Evolutionary conservation across 192 early-diverging fungal species (phyloP).

Genomic region (Gaertneriomyces semiglobifer): DNA sequence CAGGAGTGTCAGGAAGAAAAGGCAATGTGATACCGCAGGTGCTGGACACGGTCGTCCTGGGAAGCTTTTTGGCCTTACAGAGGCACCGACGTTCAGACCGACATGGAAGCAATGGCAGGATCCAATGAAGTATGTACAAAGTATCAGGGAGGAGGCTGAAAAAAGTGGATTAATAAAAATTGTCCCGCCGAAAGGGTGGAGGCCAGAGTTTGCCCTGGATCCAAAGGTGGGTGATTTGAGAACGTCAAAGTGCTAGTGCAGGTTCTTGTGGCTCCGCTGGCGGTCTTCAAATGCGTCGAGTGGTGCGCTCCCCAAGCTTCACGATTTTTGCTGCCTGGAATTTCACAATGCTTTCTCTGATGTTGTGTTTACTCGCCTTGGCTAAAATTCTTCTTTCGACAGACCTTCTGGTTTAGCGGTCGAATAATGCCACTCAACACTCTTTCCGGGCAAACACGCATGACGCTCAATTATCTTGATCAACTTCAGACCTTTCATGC

Average conservation of each 20-base stretch:
- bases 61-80: conserved; percentile 62
- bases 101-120: conserved; percentile 76
- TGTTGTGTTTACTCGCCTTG: neutral
- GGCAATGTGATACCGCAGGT: too few relatives aligned
- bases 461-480: conserved; percentile 85
- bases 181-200: conserved; percentile 84
- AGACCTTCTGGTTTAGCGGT: conserved; percentile 86
- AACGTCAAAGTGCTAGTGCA: neutral
- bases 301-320: too few relatives aligned
- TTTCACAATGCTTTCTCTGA: neutral
- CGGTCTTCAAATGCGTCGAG: too few relatives aligned
- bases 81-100: conserved; percentile 79
- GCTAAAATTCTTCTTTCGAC: conserved; percentile 8
- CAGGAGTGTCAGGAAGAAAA: too few relatives aligned
- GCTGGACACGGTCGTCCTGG: neutral
- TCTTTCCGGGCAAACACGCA: conserved; percentile 84
- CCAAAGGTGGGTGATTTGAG: conserved; percentile 52
- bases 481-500: conserved; percentile 87
- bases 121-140: conserved; percentile 81
- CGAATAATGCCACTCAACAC: conserved; percentile 87
- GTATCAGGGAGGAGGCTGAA: conserved; percentile 73
- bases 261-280: too few relatives aligned
- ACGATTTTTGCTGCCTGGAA: too few relatives aligned
- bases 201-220: conserved; percentile 77
- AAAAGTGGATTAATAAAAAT: conserved; percentile 87